These are phyloP conservation scores for Citrus maxima DNA, from an alignment of 345 rosid genomes.

Conservation along the genomic window DNA sequence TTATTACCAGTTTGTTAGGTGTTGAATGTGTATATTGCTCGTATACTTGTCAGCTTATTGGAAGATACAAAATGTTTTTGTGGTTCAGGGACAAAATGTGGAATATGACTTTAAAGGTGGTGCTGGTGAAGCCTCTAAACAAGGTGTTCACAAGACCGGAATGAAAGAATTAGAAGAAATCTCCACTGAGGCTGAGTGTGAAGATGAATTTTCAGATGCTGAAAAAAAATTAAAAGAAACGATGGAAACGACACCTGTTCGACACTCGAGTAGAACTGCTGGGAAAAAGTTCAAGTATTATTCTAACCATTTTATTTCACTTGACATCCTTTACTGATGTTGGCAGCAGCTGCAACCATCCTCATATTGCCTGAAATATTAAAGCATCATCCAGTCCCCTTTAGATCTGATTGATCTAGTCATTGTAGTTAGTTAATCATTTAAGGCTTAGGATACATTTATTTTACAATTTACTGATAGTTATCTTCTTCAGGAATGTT, in stretches of 20 bases:
- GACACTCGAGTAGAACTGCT: slow-evolving; percentile 65
- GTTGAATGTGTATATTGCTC: not conserved
- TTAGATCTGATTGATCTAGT: not conserved
- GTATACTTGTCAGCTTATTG: not conserved
- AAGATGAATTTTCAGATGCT: slow-evolving; percentile 47
- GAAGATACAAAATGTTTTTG: slow-evolving; percentile 10
- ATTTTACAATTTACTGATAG: not conserved
- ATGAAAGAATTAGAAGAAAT: slow-evolving; percentile 39
- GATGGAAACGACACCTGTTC: slow-evolving; percentile 58
- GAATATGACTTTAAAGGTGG: slow-evolving; percentile 77
- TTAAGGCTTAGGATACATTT: not conserved
- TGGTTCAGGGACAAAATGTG: slow-evolving; percentile 45
- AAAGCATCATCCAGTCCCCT: not conserved
- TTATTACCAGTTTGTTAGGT: not conserved
- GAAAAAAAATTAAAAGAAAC: slow-evolving; percentile 28
- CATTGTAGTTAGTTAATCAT: not conserved
- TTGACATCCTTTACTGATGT: not conserved
- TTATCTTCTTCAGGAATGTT: not conserved
- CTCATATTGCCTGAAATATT: not conserved
- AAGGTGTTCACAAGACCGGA: slow-evolving; percentile 27
- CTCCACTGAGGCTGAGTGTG: slow-evolving; percentile 48
- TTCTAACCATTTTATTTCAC: slow-evolving; percentile 19
- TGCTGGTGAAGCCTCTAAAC: slow-evolving; percentile 46
- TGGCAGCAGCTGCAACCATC: not conserved
- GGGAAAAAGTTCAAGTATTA: slow-evolving; percentile 66